Percentiles rank a stretch among this genome's conserved stretches.
Evolutionary conservation across 345 rosid species (phyloP).

Genomic region (Eucalyptus cloeziana): DNA sequence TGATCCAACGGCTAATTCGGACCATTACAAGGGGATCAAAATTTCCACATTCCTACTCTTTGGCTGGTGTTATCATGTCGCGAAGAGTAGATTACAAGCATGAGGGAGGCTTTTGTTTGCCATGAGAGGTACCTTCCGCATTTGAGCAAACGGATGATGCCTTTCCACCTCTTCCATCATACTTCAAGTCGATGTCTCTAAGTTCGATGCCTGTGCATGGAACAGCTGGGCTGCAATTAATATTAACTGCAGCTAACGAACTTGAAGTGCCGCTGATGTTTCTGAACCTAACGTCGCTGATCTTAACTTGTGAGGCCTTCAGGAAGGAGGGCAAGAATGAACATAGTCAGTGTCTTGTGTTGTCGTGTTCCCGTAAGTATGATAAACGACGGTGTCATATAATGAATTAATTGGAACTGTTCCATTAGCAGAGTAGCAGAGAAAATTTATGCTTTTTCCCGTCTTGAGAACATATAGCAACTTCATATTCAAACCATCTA

Average conservation of each 20-base stretch:
- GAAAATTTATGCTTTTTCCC: background rate
- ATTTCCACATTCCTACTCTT: background rate
- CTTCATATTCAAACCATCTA: background rate
- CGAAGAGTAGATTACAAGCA: background rate
- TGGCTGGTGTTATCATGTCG: background rate
- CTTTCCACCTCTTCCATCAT: background rate
- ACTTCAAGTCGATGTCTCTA: background rate
- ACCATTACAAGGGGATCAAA: background rate
- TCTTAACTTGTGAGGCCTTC: background rate
- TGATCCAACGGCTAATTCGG: background rate
- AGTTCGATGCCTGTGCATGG: conserved; percentile 4
- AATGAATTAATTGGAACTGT: background rate
- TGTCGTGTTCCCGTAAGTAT: background rate
- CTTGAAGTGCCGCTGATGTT: conserved; percentile 1
- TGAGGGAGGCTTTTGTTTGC: background rate
- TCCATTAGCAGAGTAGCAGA: background rate
- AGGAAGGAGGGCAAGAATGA: background rate
- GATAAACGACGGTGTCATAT: background rate
- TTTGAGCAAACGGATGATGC: background rate
- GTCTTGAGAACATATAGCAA: background rate
- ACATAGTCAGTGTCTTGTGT: background rate
- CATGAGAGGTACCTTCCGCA: background rate
- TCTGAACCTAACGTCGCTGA: background rate
- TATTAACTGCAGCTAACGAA: background rate
- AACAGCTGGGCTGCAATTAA: background rate